Base-by-base conservation (phyloP, 108 stramenopile species). In the Chaetoceros muelleri region DNA sequence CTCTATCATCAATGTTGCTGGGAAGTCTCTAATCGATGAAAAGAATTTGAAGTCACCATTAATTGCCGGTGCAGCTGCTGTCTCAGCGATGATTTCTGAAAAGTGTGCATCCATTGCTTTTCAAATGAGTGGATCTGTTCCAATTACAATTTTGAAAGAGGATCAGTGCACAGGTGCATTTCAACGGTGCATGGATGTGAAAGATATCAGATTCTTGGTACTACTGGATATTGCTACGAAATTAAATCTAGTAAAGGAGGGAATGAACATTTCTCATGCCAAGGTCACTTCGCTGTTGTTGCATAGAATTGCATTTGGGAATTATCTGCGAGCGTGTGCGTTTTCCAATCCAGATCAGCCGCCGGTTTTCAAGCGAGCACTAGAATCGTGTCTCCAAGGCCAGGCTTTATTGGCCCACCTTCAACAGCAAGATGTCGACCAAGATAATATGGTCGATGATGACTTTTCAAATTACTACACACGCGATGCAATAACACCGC, bases 401-500 rank as follows among this genome's bases (percentile, higher is more conserved):
- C 3, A 31, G 22, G 8, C 21, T 2, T 47, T 19, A 30, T 10
- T 23, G 19, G 3, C 19, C 22, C 30, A 53, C 0, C 40, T 44
- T 20, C 16, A 61, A 30, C 10, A 46, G 13, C n/a, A 48, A 13
- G 3, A 61, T n/a, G 5, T 7, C 10, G 7, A 52, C 21, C 26
- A 23, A 27, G n/a, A 24, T 23, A 26, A 10, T 51, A 8, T 51
- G 49, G 49, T 51, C 49, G 58, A 60, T n/a, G 49, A 22, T 18
- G 45, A 55, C 21, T 44, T 54, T 29, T 46, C 34, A 20, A 30
- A 40, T 20, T 57, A 72, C 28, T 26, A 23, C 3, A 64, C 63
- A 21, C 30, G 61, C 29, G 62, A 71, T 28, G 64, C 77, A 3
- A 61, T 69, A 8, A 19, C 72, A 5, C 75, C 82, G 0, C 48